Evolutionary conservation across 805 yeast species (phyloP).

Genomic region (Wickerhamiella australiensis): DNA sequence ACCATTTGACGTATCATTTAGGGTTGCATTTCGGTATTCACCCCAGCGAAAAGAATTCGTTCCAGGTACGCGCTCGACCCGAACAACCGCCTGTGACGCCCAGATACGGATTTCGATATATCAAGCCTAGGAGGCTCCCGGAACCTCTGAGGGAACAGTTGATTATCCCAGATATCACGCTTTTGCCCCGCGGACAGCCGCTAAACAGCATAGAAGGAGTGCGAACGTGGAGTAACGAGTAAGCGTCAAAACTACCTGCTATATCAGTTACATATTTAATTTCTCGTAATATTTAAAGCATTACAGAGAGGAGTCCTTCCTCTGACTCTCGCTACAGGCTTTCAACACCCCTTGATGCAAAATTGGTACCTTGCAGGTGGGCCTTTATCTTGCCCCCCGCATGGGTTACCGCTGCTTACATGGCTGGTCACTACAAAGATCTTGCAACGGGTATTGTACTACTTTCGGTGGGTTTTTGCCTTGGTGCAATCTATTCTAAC

Average conservation of each 20-base stretch:
- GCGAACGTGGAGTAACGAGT: neutral
- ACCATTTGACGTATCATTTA: neutral
- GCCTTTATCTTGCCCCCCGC: neutral
- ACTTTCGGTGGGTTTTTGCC: conserved; percentile 53
- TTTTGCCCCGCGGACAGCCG: neutral
- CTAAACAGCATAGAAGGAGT: neutral
- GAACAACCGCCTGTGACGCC: too few relatives aligned
- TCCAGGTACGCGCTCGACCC: neutral
- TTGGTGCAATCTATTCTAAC: conserved; percentile 70
- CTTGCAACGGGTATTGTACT: conserved; percentile 21
- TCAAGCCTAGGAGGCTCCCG: neutral
- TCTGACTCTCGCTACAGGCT: too few relatives aligned
- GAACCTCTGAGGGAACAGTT: neutral
- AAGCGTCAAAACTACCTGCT: neutral
- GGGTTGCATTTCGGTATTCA: neutral
- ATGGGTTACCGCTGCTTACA: neutral
- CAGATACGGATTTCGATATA: neutral
- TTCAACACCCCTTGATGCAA: neutral
- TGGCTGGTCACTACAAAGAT: conserved; percentile 16
- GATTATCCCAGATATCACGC: neutral
- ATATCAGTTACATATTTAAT: neutral
- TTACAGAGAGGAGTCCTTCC: neutral
- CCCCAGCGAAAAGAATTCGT: neutral
- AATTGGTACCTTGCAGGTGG: conserved; percentile 2
- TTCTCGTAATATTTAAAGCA: neutral